Evolutionary conservation across 1,284 basidiomycete species (phyloP).

Genomic region (Pseudozyma flocculosa): DNA sequence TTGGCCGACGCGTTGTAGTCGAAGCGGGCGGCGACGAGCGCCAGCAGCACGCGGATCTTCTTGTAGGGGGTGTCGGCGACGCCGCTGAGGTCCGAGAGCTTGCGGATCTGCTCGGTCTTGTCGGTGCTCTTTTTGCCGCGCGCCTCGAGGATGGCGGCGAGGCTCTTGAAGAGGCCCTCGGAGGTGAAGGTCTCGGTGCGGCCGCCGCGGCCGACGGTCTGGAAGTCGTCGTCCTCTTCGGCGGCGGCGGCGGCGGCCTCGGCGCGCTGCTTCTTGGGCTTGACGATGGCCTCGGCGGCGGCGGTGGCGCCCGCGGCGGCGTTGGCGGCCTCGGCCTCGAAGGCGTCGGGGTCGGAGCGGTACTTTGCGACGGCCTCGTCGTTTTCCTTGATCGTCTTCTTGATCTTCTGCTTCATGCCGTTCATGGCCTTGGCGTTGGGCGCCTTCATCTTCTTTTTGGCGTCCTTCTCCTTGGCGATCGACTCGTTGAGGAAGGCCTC

Average conservation of each 20-base stretch:
- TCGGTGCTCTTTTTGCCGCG: conserved; percentile 98
- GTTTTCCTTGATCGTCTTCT: conserved; percentile 85
- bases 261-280: conserved; percentile 62
- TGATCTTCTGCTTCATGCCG: conserved; percentile 94
- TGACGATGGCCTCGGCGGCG: conserved; percentile 61
- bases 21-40: conserved; percentile 90
- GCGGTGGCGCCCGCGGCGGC: conserved; percentile 62
- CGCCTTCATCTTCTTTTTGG: conserved; percentile 94
- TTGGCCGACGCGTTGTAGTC: conserved; percentile 90
- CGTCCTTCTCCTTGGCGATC: conserved; percentile 71
- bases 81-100: conserved; percentile 82
- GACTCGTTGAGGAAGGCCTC: conserved; percentile 76
- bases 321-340: conserved; percentile 74
- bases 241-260: conserved; percentile 45
- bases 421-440: conserved; percentile 91
- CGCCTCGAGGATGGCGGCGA: conserved; percentile 88
- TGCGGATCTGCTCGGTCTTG: conserved; percentile 87
- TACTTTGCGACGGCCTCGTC: conserved; percentile 78
- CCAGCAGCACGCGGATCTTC: conserved; percentile 88
- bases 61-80: conserved; percentile 82
- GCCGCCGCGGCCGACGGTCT: conserved; percentile 87
- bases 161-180: conserved; percentile 88
- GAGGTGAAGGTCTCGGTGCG: conserved; percentile 79
- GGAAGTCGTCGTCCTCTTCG: conserved; percentile 73
- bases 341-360: conserved; percentile 82